These are phyloP conservation scores for Arctostaphylos glauca DNA, from an alignment of 148 eudicot species.

Conservation along the genomic window DNA sequence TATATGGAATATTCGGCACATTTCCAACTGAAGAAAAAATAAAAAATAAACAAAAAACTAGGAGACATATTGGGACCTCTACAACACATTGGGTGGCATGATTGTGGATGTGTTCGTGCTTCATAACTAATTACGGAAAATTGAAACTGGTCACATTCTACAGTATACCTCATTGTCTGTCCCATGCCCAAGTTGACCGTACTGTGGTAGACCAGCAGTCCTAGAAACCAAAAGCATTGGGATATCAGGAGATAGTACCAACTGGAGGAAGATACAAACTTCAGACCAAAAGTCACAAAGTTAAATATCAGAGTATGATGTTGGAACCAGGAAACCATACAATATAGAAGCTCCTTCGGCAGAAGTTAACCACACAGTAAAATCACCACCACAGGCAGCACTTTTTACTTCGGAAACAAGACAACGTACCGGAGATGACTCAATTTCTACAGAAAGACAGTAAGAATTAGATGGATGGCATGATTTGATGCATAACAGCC, in stretches of 20 bases:
- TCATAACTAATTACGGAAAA: slow-evolving; percentile 3
- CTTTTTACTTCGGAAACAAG: slow-evolving; percentile 63
- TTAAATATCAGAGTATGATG: neutral
- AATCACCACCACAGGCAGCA: slow-evolving; percentile 10
- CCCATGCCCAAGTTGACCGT: slow-evolving; percentile 99
- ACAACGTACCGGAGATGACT: slow-evolving; percentile 81
- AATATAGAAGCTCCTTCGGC: slow-evolving; percentile 77
- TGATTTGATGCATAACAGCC: neutral
- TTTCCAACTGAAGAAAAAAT: neutral
- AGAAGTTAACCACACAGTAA: slow-evolving; percentile 67
- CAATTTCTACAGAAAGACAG: slow-evolving; percentile 54
- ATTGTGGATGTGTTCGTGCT: neutral
- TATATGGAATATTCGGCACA: neutral
- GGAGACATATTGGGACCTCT: neutral
- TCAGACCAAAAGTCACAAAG: neutral
- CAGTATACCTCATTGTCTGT: slow-evolving; percentile 85
- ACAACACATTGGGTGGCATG: neutral
- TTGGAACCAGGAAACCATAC: slow-evolving; percentile 51
- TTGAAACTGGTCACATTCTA: neutral
- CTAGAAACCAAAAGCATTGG: slow-evolving; percentile 27
- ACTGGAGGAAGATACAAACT: neutral
- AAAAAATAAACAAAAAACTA: neutral
- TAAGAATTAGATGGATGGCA: neutral
- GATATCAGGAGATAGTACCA: neutral
- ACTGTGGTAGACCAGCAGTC: slow-evolving; percentile 98